Conservation (phyloP, 805 yeast species). For the Wickerhamiella musiphila region DNA sequence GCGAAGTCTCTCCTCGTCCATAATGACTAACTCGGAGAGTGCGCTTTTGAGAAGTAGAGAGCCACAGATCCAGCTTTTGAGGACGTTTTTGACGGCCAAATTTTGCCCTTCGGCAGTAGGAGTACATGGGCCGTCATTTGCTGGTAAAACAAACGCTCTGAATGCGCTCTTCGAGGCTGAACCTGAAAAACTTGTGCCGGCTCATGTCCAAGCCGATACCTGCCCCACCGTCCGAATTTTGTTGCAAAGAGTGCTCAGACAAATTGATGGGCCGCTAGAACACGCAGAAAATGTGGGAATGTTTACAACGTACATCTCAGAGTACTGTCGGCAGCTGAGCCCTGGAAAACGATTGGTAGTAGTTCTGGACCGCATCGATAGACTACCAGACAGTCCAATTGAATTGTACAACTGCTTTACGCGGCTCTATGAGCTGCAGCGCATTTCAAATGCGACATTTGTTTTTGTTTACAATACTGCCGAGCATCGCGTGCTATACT, state of each 20-base stretch:
- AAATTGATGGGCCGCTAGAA: slow-evolving; percentile 20
- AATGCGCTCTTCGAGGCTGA: slow-evolving; percentile 19
- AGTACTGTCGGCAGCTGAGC: slow-evolving; percentile 21
- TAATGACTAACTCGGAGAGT: slow-evolving; percentile 1
- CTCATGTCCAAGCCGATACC: slow-evolving; percentile 32
- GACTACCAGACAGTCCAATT: slow-evolving; percentile 27
- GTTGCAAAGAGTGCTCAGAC: slow-evolving; percentile 29
- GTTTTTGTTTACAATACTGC: slow-evolving; percentile 29
- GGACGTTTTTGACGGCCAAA: slow-evolving; percentile 7
- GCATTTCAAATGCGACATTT: slow-evolving; percentile 24
- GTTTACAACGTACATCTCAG: slow-evolving; percentile 26
- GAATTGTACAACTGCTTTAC: slow-evolving; percentile 28
- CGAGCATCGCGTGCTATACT: slow-evolving; percentile 27
- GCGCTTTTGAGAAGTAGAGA: slow-evolving; percentile 5
- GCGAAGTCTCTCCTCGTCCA: slow-evolving; percentile 11
- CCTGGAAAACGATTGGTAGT: slow-evolving; percentile 23
- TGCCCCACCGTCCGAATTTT: slow-evolving; percentile 31
- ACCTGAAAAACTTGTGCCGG: slow-evolving; percentile 22
- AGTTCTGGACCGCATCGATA: slow-evolving; percentile 35
- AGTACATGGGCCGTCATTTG: slow-evolving; percentile 32
- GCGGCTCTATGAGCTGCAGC: slow-evolving; percentile 25
- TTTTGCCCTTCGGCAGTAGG: slow-evolving; percentile 16
- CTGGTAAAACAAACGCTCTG: slow-evolving; percentile 31
- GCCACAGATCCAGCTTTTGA: slow-evolving; percentile 11
- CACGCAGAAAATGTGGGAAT: slow-evolving; percentile 27